These are phyloP conservation scores for Cladophialophora chaetospira DNA, from an alignment of 2,329 filamentous ascomycete genomes.

Conservation along the genomic window DNA sequence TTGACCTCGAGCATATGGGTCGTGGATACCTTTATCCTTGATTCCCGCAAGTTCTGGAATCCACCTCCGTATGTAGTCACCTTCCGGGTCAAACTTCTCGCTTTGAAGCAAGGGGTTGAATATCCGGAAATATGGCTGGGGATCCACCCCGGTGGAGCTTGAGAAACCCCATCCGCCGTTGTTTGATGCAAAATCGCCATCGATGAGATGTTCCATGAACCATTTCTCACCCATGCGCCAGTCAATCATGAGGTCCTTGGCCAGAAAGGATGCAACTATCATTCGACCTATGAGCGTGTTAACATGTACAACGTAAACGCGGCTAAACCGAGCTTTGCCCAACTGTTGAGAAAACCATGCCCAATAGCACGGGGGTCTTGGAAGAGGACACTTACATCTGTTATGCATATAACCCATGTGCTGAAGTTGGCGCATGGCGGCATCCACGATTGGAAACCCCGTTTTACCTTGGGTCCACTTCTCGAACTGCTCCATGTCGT, in stretches of 20 bases:
- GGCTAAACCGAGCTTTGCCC: too few species aligned
- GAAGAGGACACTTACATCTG: conserved; percentile 10
- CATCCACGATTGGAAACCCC: conserved; percentile 81
- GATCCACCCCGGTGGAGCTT: conserved; percentile 73
- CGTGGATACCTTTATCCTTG: conserved; percentile 67
- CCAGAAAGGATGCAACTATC: conserved; percentile 78
- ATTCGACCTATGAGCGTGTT: conserved; percentile 58
- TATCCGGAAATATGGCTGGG: conserved; percentile 86
- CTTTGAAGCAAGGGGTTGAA: conserved; percentile 86
- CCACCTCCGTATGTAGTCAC: conserved; percentile 81
- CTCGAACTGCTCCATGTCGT: conserved; percentile 66
- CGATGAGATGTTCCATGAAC: conserved; percentile 80
- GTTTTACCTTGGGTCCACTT: conserved; percentile 76
- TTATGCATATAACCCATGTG: conserved; percentile 79
- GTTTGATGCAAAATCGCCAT: conserved; percentile 79
- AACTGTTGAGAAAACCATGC: too few species aligned
- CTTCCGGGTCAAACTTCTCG: conserved; percentile 79
- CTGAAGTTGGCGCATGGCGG: conserved; percentile 77
- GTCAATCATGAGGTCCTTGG: conserved; percentile 78
- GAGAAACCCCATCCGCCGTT: conserved; percentile 70
- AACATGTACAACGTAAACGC: neutral
- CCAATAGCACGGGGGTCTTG: too few species aligned
- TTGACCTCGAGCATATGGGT: conserved; percentile 71
- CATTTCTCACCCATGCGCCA: conserved; percentile 80
- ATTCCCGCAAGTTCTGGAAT: conserved; percentile 67